A percentile compares a stretch with the other conserved stretches of the same genome.
These are phyloP conservation scores for Penicillium roqueforti DNA, from an alignment of 495 filamentous ascomycete genomes.

Conservation along the genomic window DNA sequence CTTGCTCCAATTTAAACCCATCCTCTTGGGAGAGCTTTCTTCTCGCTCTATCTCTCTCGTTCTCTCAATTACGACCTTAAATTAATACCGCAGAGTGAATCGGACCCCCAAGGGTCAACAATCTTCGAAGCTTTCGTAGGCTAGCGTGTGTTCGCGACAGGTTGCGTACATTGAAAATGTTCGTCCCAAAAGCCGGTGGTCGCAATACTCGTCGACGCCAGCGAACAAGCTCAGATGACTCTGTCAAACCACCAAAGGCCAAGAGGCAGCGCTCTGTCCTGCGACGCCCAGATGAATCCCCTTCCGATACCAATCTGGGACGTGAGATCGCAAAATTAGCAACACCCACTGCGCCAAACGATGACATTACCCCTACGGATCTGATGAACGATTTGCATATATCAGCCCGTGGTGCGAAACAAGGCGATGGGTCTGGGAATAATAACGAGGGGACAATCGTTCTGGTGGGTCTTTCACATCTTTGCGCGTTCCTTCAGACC, in stretches of 20 bases:
- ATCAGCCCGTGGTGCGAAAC: conserved; percentile 58
- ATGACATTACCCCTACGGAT: conserved; percentile 11
- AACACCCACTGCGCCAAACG: conserved; percentile 6
- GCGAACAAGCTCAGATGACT: conserved; percentile 62
- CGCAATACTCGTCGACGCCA: conserved; percentile 64
- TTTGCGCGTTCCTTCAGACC: neutral
- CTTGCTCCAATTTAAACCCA: neutral
- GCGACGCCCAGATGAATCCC: conserved; percentile 47
- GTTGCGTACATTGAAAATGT: conserved; percentile 47
- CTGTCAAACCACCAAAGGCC: conserved; percentile 59
- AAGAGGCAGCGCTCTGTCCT: conserved; percentile 68
- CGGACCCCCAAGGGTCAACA: conserved; percentile 1
- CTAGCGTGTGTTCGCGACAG: conserved; percentile 9
- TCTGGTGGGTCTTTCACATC: conserved; percentile 48
- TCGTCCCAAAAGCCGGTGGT: conserved; percentile 52
- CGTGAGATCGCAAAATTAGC: conserved; percentile 19
- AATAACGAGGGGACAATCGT: conserved; percentile 58
- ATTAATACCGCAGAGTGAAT: neutral
- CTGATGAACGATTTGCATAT: conserved; percentile 39
- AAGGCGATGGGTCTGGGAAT: conserved; percentile 41
- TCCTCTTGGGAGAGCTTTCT: neutral
- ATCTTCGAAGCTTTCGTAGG: conserved; percentile 2
- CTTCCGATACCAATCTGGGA: conserved; percentile 21
- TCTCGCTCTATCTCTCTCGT: neutral
- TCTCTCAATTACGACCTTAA: neutral